Base-by-base conservation (phyloP, 257 asterid genomes). In the Capsicum chinense region DNA sequence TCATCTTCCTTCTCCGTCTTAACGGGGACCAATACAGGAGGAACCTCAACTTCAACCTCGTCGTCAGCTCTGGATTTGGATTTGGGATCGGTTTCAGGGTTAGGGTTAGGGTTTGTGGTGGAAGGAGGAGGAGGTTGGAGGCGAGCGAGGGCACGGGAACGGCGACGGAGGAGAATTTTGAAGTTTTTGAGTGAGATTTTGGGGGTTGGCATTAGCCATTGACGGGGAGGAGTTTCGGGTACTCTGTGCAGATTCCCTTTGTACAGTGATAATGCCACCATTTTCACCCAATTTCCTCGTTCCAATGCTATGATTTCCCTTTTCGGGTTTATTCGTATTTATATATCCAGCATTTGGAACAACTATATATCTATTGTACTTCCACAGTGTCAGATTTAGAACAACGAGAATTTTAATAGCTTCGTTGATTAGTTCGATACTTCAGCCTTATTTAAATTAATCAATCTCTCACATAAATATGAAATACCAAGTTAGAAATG, bases 221-320 rank as follows among this genome's bases (percentile, higher is more conserved):
- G 90, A 1, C 89, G 98, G 44, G 44, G 44, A 33, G 93, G 94
- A 0, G 85, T 93, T 76, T 90, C 96, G 73, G 95, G 83, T 68
- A 85, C 91, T 80, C 90, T 92, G 92, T 93, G 99, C 80, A 94
- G 97, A 86, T 92, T 93, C 54, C 99, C 99, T 89, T 87, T 93
- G 96, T 94, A 95, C 73, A 95, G 88, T 14, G 99, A 92, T 79
- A 95, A 85, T 26, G 98, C 97, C 83, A 94, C 98, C 98, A 93
- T 95, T 84, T 47, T 67, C 5, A 17, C 54, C 59, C 21, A 58
- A 83, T 2, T 56, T 37, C 33, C 33, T 26, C 33, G 50, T 56
- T 44, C 16, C 35, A 37, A 19, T 13, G 6, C 6, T 82, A 26
- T 26, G 50, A 9, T 48, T 37, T 4, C 17, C 39, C 7, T 44